Conservation (phyloP, 1,139 yeast species). For the Suhomyces bokatorum region DNA sequence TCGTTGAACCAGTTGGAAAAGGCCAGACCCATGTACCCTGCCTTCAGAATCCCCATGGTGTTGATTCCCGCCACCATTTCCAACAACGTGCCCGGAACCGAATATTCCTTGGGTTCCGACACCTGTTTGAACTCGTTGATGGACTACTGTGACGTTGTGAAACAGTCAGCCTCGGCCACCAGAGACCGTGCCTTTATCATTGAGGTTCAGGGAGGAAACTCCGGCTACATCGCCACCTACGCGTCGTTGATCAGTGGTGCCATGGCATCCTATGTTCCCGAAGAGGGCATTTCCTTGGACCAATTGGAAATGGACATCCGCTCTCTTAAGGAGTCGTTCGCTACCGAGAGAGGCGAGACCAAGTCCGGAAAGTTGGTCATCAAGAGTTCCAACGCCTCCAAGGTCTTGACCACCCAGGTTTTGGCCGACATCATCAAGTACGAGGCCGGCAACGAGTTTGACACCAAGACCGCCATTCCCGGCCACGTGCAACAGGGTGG, state of each 20-base stretch:
- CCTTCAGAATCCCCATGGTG: conserved; percentile 91
- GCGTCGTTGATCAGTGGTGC: conserved; percentile 94
- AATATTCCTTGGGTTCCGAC: conserved; percentile 89
- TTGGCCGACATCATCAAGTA: conserved; percentile 70
- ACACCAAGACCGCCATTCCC: conserved; percentile 75
- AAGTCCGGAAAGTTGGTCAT: conserved; percentile 75
- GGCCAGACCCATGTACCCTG: conserved; percentile 75
- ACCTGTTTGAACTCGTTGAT: conserved; percentile 91
- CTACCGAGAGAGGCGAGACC: conserved; percentile 74
- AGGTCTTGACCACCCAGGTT: conserved; percentile 64
- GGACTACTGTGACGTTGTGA: conserved; percentile 90
- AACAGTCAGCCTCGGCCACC: conserved; percentile 92
- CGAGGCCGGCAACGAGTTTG: conserved; percentile 65
- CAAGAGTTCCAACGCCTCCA: conserved; percentile 68
- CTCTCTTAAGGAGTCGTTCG: conserved; percentile 66
- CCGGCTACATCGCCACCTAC: conserved; percentile 88
- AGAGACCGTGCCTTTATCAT: conserved; percentile 94
- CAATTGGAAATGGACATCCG: conserved; percentile 78
- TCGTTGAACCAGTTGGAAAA: conserved; percentile 77
- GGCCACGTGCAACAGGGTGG: conserved; percentile 87
- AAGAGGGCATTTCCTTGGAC: conserved; percentile 71
- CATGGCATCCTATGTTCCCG: conserved; percentile 90
- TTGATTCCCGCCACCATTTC: conserved; percentile 94
- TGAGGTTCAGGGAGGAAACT: conserved; percentile 96
- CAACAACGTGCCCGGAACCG: conserved; percentile 98